Percentiles rank a stretch among this genome's conserved stretches.
Evolutionary conservation across 139 green algal genomes (phyloP).

Genomic region (Chlamydomonas schloesseri): DNA sequence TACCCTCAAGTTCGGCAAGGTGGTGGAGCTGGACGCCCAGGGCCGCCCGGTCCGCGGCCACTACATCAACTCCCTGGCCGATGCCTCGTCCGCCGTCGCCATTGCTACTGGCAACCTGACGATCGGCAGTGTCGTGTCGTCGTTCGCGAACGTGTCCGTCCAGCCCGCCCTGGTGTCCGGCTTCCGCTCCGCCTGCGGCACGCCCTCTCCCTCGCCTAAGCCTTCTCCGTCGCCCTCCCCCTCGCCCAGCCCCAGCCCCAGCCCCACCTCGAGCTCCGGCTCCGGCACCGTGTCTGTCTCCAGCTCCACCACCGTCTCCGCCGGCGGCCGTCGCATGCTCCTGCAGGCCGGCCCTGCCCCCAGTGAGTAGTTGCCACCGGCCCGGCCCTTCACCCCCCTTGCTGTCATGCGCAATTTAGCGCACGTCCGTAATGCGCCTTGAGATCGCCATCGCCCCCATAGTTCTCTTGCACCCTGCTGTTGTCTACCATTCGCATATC

Average conservation of each 20-base stretch:
- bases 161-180: not conserved
- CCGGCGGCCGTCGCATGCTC: too few relatives aligned
- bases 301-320: too few relatives aligned
- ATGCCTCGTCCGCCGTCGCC: not conserved
- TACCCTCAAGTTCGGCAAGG: slow-evolving; percentile 7
- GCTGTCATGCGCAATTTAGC: too few relatives aligned
- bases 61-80: not conserved
- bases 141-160: not conserved
- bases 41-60: not conserved
- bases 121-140: not conserved
- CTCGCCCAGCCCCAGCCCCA: not conserved
- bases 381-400: too few relatives aligned
- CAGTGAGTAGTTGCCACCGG: too few relatives aligned
- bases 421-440: too few relatives aligned
- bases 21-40: not conserved
- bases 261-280: not conserved
- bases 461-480: too few relatives aligned
- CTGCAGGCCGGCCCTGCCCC: too few relatives aligned
- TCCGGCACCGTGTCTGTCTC: not conserved
- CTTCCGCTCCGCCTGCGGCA: not conserved
- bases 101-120: not conserved
- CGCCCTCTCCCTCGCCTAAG: not conserved
- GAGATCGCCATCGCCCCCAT: too few relatives aligned
- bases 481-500: too few relatives aligned
- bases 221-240: too few relatives aligned